A percentile compares a stretch with the other conserved stretches of the same genome.
These are phyloP conservation scores for Crithidia sp. DNA, from an alignment of 208 protist species.

Conservation along the genomic window DNA sequence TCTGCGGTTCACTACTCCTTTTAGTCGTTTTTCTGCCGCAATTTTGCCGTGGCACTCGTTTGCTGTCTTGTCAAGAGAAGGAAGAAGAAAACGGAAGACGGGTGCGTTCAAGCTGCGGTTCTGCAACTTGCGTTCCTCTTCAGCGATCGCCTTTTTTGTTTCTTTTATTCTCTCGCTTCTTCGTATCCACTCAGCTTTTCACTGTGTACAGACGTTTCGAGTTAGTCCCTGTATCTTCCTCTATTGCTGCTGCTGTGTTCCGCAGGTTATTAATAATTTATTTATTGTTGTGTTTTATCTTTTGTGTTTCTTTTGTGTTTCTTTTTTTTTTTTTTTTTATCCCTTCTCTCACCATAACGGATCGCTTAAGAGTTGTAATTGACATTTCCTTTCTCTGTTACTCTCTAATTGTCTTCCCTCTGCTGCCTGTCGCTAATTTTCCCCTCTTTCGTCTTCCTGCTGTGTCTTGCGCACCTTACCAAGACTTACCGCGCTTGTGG, in stretches of 20 bases:
- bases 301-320: not conserved
- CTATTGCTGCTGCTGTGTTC: constrained; percentile 7
- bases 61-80: not conserved
- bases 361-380: constrained; percentile 13
- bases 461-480: not conserved
- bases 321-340: constrained; percentile 3
- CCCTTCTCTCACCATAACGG: not conserved
- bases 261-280: not conserved
- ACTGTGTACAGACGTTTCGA: not conserved
- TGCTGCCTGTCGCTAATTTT: not conserved
- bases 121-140: no score
- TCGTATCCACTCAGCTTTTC: not conserved
- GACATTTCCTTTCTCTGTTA: not conserved
- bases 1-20: no score
- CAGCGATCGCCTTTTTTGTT: not conserved
- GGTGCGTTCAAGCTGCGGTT: no score
- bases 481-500: no score
- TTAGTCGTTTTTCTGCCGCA: no score
- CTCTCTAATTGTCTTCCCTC: constrained; percentile 7
- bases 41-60: not conserved
- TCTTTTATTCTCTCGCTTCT: constrained; percentile 8
- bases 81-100: constrained; percentile 12
- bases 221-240: constrained; percentile 6
- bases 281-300: not conserved
- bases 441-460: constrained; percentile 2